Base-by-base conservation (phyloP, 2,329 filamentous ascomycete genomes). In the Trichoderma atrobrunneum region DNA sequence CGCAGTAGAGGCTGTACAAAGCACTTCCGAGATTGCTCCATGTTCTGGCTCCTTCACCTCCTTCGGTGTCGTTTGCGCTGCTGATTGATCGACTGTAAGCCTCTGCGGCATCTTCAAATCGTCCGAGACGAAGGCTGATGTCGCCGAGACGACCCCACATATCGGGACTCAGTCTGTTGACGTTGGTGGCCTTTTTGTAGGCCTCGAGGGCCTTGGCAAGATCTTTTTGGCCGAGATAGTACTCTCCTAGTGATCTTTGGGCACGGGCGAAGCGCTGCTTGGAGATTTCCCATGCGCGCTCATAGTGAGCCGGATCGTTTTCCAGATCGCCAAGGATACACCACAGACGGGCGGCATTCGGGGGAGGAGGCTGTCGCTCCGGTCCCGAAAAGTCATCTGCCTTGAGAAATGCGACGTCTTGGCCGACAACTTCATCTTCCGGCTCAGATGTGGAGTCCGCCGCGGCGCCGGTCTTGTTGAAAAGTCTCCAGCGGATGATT, bases 11-110 rank as follows among this genome's bases (percentile, higher is more conserved):
- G 72, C 90, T 91, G 75, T 93, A 88, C 1, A 98, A 87, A 0
- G 95, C 91, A 2, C 92, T 94, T 0, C 95, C 96, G 26, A 99
- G 87, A 78, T 99, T 99, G 77, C 93, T 97, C 94, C 96, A 99
- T 0, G 93, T 94, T 78, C 97, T 90, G 0, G 95, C 95, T 78
- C 98, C 95, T 67, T 92, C 91, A 30, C 97, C 95, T 62, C 97
- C 96, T 12, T 93, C 87, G 1, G 81, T 81, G 36, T 86, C 85
- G 36, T 84, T 85, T 0, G 86, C 84, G 7, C 84, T 82, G 75
- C 93, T 90, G 12, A 99, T 95, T 10, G 92, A 92, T 26, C 94
- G 88, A 10, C 91, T 90, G 80, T 97, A 99, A 0, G 94, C 92
- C 75, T 95, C 91, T 1, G 93, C 91, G 0, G 96, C 95, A 24